Base-by-base conservation (phyloP, 176 grass and related monocot species). In the Chrysopogon serrulatus region DNA sequence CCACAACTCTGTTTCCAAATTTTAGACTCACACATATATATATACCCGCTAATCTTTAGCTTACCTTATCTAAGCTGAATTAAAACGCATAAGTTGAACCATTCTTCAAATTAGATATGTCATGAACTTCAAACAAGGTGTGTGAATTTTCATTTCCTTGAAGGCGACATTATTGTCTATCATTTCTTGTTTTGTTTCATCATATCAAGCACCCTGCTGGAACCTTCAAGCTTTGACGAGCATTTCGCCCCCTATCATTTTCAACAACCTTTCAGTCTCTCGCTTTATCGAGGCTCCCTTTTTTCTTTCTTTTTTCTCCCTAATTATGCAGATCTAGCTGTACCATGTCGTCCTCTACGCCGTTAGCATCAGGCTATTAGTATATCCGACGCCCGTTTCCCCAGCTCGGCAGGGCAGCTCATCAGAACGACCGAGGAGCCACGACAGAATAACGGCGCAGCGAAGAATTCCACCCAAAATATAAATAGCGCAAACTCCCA, bases 401-500 rank as follows among this genome's bases (percentile, higher is more conserved):
- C 78, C 47, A 59, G 65, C 19, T 82, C 47, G 65, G 18, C 76
- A 63, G 56, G n/a, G 4, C 19, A 54, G 21, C 19, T 81, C 34
- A 45, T 39, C 79, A 69, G 33, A 56, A 81, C 32, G 31, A n/a
- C n/a, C n/a, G n/a, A 80, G 41, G 19, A 63, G 73, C 26, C 61
- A 77, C 82, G 62, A 59, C 63, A 44, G 47, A 70, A 77, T 34
- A 57, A 57, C 66, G 37, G 48, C 30, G 14, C 1, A 12, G 67
- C 5, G 24, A 34, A 24, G 14, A 74, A 41, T 42, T 76, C 51
- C 19, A 10, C 68, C 49, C 19, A 21, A 47, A 78, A 73, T 82
- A 83, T 77, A 78, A 78, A 83, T 78, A 72, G 12, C 65, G 17
- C 76, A 67, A 66, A 39, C 12, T 39, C 76, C 87, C 81, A 31